Evolutionary conservation across 2,329 filamentous ascomycete genomes (phyloP), one percentile per base, ranked within the genome.

Genomic region (Penicillium sp.): DNA sequence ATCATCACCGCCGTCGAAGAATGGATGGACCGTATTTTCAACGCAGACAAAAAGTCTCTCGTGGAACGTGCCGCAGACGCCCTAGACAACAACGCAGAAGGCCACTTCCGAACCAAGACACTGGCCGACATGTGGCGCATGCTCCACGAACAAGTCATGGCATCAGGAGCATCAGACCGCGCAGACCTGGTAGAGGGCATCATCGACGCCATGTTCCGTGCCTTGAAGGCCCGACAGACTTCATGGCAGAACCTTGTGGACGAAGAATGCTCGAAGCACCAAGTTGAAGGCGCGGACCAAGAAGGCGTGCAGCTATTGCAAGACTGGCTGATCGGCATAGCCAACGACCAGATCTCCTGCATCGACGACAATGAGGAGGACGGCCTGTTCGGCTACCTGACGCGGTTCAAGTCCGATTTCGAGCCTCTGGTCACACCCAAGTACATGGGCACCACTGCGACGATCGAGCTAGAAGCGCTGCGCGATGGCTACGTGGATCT

Each of bases 331-430:
- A 87, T 99, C 52, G 92, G 94, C 45, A 91, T 95, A 56, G 94
- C 95, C 65, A 99, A 99, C 77, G 94, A 99, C 76, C 94, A 99
- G 75, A 97, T 99, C 72, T 92, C 92, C 55, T 97, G 92, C 75
- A 96, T 99, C 69, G 94, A 97, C 73, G 95, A 97, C 72, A 85
- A 84, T 58, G 77, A 83, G 70, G 89, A 89, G 64, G 88, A 91
- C 60, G 88, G 90, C 52, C 86, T 88, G 33, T 79, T 89, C 27
- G 90, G 89, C 31, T 97, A 97, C 77, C 83, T 97, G 49, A 88
- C 90, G 4, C 88, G 88, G 68, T 97, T 97, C 84, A 87, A 87
- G 65, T 85, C 87, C 65, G 91, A 94, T 69, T 89, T 95, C 70
- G 89, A 91, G 70, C 82, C 89, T 2, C 81, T 94, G 34, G 90